phyloP scores from a whole-genome alignment of 176 grass and related monocot genomes.

The Rhynchospora breviuscula region DNA sequence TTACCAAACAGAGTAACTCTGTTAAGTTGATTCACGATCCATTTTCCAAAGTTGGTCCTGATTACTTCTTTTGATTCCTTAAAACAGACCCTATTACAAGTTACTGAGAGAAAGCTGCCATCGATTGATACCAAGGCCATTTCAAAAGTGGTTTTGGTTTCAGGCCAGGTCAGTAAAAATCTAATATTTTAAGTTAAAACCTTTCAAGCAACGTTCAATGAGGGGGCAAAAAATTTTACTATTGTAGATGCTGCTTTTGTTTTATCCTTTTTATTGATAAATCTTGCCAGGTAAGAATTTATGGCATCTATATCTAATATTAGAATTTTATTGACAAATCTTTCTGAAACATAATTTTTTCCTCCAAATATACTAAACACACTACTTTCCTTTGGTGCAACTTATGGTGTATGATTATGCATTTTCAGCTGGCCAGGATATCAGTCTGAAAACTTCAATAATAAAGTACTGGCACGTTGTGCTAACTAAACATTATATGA shows the following conservation, averaged over 20 bases:
- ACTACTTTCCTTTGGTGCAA: neutral
- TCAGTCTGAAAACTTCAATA: neutral
- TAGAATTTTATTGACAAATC: neutral
- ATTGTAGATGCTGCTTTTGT: neutral
- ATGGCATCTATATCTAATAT: too few relatives aligned
- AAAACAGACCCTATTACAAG: neutral
- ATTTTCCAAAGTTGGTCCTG: neutral
- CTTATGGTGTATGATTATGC: neutral
- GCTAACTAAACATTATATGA: neutral
- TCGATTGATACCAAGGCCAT: too few relatives aligned
- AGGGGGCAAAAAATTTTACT: neutral
- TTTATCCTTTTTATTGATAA: neutral
- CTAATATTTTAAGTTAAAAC: too few relatives aligned
- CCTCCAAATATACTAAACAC: neutral
- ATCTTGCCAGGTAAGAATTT: neutral
- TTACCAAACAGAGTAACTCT: conserved; percentile 1
- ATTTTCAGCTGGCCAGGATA: neutral
- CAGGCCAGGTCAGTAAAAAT: neutral
- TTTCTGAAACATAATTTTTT: neutral
- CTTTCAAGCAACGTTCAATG: too few relatives aligned
- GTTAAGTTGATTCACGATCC: neutral
- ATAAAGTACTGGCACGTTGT: neutral
- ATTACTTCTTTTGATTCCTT: neutral
- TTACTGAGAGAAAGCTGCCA: neutral
- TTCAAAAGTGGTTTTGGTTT: neutral